Base-by-base conservation (phyloP, 108 stramenopile genomes). In the Nitzschia sp. region DNA sequence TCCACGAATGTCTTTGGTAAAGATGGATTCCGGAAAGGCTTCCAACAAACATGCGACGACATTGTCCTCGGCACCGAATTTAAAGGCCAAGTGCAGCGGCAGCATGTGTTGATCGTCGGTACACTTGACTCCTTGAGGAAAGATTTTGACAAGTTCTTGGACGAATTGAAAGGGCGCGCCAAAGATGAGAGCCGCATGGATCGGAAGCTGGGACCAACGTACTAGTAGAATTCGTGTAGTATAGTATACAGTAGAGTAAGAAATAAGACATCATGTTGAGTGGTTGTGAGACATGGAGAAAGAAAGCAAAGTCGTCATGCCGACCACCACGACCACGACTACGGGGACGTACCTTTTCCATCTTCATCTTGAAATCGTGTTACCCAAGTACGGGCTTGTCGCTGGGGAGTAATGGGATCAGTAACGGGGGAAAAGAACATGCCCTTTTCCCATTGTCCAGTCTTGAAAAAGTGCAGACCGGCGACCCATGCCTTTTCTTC, bases 361-460 rank as follows among this genome's bases (percentile, higher is more conserved):
- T 66, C 70, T 2, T 75, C 61, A 2, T 29, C 22, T 22, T 80
- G 73, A 68, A 61, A 86, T 22, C 89, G 80, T 0, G 80, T 79
- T n/a, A 93, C 88, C 92, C 92, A 93, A 8, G 89, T 93, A 9
- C 77, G 64, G 3, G 80, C 84, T 69, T 93, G 86, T 9, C 78
- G 56, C 36, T 27, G 53, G 1, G 80, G 76, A 26, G 77, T 19
- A 8, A 62, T 38, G 0, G 55, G 44, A 50, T 78, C 74, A 29
- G 53, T 35, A 2, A 55, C 47, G 32, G 13, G 31, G 29, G 13
- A 13, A 32, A 72, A 64, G 60, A 53, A 79, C 74, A 63, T 34
- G 34, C 28, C 58, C 21, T 21, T 36, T 29, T 48, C 60, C 85
- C 77, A 77, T 55, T 61, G 38, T 2, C 71, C 78, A 19, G 73